phyloP scores from a whole-genome alignment of 1,284 basidiomycete species.

The Ustilago nuda region DNA sequence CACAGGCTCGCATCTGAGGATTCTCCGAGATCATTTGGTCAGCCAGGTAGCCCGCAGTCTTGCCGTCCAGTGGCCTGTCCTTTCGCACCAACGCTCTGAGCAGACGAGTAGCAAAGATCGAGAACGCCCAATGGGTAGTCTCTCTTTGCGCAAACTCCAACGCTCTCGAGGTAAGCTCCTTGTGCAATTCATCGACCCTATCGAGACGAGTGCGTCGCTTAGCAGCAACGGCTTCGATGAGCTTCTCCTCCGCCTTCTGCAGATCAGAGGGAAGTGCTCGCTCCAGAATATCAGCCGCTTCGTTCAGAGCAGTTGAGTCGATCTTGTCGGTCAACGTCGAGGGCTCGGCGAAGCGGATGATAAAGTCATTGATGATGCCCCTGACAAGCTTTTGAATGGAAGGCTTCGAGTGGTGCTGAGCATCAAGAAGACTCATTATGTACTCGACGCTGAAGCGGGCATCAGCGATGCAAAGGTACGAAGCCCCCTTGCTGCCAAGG shows the following conservation, averaged over 20 bases:
- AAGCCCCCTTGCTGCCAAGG: constrained; percentile 79
- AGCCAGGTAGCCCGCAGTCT: constrained; percentile 73
- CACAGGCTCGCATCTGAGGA: constrained; percentile 79
- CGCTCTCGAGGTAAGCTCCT: constrained; percentile 75
- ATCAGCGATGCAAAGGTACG: constrained; percentile 73
- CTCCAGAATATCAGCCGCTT: constrained; percentile 35
- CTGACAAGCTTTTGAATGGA: constrained; percentile 89
- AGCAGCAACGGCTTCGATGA: constrained; percentile 66
- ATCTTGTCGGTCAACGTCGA: constrained; percentile 53
- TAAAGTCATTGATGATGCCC: constrained; percentile 77
- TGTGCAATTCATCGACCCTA: constrained; percentile 68
- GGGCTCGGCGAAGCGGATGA: constrained; percentile 68
- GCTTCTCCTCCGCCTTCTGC: constrained; percentile 39
- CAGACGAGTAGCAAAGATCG: constrained; percentile 81
- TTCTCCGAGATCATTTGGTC: constrained; percentile 77
- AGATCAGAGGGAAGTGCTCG: constrained; percentile 21
- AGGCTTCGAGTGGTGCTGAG: constrained; percentile 91
- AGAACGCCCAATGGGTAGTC: constrained; percentile 90
- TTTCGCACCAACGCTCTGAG: constrained; percentile 80
- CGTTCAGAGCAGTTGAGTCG: constrained; percentile 39
- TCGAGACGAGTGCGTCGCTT: constrained; percentile 63
- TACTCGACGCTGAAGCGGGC: constrained; percentile 77
- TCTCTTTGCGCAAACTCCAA: constrained; percentile 77
- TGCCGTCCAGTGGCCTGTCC: constrained; percentile 77
- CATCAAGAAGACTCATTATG: constrained; percentile 79